Base-by-base conservation (phyloP, 495 filamentous ascomycete genomes). In the Penicillium roqueforti region DNA sequence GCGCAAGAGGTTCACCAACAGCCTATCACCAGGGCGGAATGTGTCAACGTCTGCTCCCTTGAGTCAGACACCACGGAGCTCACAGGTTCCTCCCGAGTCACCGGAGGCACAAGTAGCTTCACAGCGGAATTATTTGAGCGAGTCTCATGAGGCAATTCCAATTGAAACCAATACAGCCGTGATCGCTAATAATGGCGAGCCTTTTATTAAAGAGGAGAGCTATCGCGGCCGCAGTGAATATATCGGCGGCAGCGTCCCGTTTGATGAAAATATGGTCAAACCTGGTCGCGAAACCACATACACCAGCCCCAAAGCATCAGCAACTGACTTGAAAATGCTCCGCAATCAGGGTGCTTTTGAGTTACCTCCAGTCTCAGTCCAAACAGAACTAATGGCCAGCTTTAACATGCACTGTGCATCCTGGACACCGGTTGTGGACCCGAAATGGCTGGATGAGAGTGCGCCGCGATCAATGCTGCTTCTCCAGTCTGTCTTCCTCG, bases 241-340 rank as follows among this genome's bases (percentile, higher is more conserved):
- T 38, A 34, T 67, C 22, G 64, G 61, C 23, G 61, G 64, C 29
- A 67, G 58, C 29, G 64, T 67, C n/a, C 64, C 61, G 22, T 67
- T 67, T 23, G 62, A 67, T 42, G 64, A 67, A 54, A 67, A 67
- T 44, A 67, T 67, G 64, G 64, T 67, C 32, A 67, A 58, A 37
- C 64, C 64, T 9, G 64, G 61, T 28, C 59, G 63, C 42, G 61
- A 65, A 44, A 60, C 61, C 6, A 67, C 56, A 8, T 64, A 64
- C 47, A 59, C 64, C 42, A 65, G 50, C 40, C 58, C 56, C n/a
- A 65, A 65, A 31, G 56, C 55, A 40, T 67, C 64, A 9, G 54
- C 52, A 0, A 51, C 59, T 13, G 64, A 67, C 37, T 34, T 67
- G 5, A 58, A 62, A 36, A 67, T 67, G 64, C 36, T 67, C 3